Percentiles rank a stretch among this genome's conserved stretches.
Conservation (phyloP, 331 rosid species). For the Acacia concinna region DNA sequence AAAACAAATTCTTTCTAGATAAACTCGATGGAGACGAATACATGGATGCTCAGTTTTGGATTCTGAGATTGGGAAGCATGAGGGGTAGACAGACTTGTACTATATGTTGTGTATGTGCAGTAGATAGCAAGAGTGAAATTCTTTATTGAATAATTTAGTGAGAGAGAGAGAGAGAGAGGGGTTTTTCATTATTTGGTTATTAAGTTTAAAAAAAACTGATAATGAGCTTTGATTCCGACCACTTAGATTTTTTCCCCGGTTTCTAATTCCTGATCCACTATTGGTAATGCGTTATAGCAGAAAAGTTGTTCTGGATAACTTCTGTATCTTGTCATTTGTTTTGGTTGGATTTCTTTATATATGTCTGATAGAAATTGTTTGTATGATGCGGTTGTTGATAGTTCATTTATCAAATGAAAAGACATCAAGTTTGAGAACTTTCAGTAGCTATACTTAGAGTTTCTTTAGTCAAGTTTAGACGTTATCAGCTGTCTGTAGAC, state of each 20-base stretch:
- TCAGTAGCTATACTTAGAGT: not conserved
- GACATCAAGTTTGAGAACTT: not conserved
- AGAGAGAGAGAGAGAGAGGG: constrained; percentile 35
- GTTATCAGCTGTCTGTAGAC: not conserved
- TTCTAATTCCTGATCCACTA: constrained; percentile 39
- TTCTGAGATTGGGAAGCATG: constrained; percentile 31
- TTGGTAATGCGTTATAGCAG: constrained; percentile 42
- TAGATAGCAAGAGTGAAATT: constrained; percentile 81
- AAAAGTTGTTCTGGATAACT: constrained; percentile 27
- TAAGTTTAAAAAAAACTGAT: constrained; percentile 58
- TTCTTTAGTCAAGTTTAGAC: not conserved
- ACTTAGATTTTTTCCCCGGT: constrained; percentile 33
- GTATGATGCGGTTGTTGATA: constrained; percentile 48
- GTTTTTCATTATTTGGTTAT: constrained; percentile 58
- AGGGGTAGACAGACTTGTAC: constrained; percentile 62
- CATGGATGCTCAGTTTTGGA: constrained; percentile 27
- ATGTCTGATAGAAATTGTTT: constrained; percentile 40
- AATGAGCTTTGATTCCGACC: constrained; percentile 47
- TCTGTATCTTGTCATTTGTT: not conserved
- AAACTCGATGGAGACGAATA: constrained; percentile 28
- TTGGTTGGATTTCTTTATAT: constrained; percentile 32
- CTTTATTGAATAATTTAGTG: constrained; percentile 71
- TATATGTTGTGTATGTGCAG: constrained; percentile 78
- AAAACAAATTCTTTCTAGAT: constrained; percentile 22
- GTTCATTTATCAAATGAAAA: constrained; percentile 41